phyloP scores from a whole-genome alignment of 23 red algal species.

The Agarophyton chilense region DNA sequence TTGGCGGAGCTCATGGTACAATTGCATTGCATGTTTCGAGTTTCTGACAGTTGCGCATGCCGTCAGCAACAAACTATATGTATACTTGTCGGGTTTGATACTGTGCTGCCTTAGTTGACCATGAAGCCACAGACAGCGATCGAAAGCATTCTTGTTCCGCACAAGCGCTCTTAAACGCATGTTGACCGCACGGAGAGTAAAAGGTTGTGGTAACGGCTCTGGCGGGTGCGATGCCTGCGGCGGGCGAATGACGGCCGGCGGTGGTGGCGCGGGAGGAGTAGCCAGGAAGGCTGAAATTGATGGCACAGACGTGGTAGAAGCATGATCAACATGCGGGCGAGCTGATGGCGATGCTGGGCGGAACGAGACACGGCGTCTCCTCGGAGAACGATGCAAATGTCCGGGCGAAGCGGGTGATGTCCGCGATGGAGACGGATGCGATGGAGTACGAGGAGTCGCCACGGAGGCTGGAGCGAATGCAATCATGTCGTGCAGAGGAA shows the following conservation, averaged over 20 bases:
- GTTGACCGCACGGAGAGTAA: neutral
- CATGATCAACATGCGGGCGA: neutral
- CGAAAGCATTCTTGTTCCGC: neutral
- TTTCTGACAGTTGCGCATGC: slow-evolving; percentile 5
- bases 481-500: too few relatives aligned
- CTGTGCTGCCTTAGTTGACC: neutral
- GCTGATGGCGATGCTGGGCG: neutral
- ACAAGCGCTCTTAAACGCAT: neutral
- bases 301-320: neutral
- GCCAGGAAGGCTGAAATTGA: neutral
- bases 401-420: neutral
- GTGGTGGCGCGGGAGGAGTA: neutral
- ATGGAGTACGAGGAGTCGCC: neutral
- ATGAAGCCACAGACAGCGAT: neutral
- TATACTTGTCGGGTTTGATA: slow-evolving; percentile 24
- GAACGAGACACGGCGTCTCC: neutral
- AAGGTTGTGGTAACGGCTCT: neutral
- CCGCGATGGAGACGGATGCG: neutral
- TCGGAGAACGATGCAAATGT: neutral
- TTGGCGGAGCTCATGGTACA: neutral
- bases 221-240: neutral
- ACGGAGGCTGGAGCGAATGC: neutral
- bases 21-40: slow-evolving; percentile 13
- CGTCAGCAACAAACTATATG: slow-evolving; percentile 32
- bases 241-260: neutral